These are phyloP conservation scores for Neonectria hederae DNA, from an alignment of 2,329 filamentous ascomycete genomes.

Conservation along the genomic window DNA sequence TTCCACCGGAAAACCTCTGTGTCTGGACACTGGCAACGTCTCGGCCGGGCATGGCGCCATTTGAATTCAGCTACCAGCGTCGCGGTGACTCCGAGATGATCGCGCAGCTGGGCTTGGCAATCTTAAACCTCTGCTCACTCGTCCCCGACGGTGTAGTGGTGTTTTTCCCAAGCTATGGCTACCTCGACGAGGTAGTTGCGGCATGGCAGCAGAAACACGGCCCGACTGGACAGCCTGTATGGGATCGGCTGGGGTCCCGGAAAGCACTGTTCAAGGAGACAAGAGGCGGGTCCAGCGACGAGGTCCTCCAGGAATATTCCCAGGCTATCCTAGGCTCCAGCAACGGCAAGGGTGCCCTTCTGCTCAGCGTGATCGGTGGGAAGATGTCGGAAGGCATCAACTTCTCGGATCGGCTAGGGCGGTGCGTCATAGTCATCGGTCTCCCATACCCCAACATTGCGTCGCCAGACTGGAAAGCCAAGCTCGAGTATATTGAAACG, in stretches of 20 bases:
- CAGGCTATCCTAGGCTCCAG: slow-evolving; percentile 65
- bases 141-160: slow-evolving; percentile 91
- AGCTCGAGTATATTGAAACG: slow-evolving; percentile 84
- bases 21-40: slow-evolving; percentile 73
- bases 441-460: slow-evolving; percentile 92
- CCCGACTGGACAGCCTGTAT: slow-evolving; percentile 55
- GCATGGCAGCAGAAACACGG: slow-evolving; percentile 63
- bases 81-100: slow-evolving; percentile 77
- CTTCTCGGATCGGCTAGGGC: slow-evolving; percentile 89
- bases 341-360: slow-evolving; percentile 70
- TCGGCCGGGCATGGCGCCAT: slow-evolving; percentile 57
- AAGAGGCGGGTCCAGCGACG: slow-evolving; percentile 68
- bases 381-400: slow-evolving; percentile 98
- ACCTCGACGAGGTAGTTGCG: slow-evolving; percentile 77
- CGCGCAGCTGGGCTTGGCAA: slow-evolving; percentile 74
- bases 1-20: slow-evolving; percentile 82
- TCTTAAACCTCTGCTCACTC: slow-evolving; percentile 75
- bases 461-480: slow-evolving; percentile 91
- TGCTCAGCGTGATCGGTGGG: slow-evolving; percentile 91
- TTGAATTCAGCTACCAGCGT: slow-evolving; percentile 90
- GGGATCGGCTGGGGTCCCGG: slow-evolving; percentile 64
- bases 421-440: slow-evolving; percentile 90
- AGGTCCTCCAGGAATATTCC: slow-evolving; percentile 78
- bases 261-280: slow-evolving; percentile 72
- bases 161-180: slow-evolving; percentile 96